Conservation (phyloP, 176 grass and related monocot species). For the Calamus simplicifolius region DNA sequence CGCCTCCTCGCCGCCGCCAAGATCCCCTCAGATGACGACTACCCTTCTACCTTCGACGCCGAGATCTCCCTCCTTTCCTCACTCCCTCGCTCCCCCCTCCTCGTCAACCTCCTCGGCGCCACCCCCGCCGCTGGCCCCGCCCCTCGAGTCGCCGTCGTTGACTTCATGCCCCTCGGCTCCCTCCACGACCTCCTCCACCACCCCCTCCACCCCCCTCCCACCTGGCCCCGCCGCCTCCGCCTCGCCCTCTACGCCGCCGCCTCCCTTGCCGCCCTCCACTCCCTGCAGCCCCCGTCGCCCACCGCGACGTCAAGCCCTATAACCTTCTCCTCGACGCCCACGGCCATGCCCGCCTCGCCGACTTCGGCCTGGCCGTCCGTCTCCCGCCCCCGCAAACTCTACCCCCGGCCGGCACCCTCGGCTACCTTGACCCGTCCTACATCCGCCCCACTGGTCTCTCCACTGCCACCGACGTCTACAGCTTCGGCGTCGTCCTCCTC, state of each 20-base stretch:
- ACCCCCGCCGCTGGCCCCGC: constrained; percentile 1
- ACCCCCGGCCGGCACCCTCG: constrained; percentile 8
- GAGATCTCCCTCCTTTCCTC: constrained; percentile 18
- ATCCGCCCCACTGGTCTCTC: constrained; percentile 1
- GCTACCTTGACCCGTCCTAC: constrained; percentile 14
- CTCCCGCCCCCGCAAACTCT: neutral
- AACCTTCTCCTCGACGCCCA: constrained; percentile 13
- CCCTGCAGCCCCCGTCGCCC: neutral
- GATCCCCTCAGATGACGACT: neutral
- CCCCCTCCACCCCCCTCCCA: neutral
- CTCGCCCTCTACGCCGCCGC: constrained; percentile 3
- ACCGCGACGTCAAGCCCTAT: constrained; percentile 15
- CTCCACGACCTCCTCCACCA: constrained; percentile 13
- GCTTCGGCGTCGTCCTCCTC: constrained; percentile 20
- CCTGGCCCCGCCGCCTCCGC: constrained; percentile 6
- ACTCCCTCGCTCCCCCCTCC: constrained; percentile 6
- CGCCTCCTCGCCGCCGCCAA: constrained; percentile 16
- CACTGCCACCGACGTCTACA: constrained; percentile 9
- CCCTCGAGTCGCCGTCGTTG: constrained; percentile 10
- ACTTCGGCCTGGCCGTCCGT: constrained; percentile 18
- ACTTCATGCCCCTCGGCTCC: constrained; percentile 15
- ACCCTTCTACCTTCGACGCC: neutral
- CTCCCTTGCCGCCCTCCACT: constrained; percentile 11
- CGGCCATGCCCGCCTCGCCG: constrained; percentile 6
- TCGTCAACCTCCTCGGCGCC: constrained; percentile 20